Evolutionary conservation across 768 basidiomycete genomes (phyloP).

Genomic region (Lactarius tabidus): DNA sequence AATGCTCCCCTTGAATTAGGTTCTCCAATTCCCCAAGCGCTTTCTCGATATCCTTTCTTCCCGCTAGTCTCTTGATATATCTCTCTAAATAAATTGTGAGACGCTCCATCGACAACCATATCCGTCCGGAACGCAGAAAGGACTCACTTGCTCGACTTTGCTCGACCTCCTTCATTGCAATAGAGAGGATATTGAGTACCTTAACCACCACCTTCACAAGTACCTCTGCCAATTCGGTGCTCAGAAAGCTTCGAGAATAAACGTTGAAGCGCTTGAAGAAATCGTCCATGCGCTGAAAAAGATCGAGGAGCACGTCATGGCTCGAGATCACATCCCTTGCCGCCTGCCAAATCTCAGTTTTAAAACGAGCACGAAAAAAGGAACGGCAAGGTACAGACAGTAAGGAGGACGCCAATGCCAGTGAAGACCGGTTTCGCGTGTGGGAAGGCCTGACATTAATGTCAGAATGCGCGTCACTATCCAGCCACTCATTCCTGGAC

Average conservation of each 20-base stretch:
- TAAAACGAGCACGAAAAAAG: too few species aligned
- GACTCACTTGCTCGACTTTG: neutral
- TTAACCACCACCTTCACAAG: neutral
- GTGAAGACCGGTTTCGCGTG: neutral
- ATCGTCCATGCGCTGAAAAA: neutral
- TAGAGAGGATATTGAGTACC: neutral
- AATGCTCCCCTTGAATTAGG: conserved; percentile 2
- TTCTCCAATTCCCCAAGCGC: neutral
- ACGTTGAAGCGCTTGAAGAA: neutral
- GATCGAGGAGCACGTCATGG: neutral
- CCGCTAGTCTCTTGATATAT: neutral
- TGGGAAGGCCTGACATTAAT: neutral
- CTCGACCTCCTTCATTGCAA: neutral
- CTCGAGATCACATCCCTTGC: too few species aligned
- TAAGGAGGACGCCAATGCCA: neutral
- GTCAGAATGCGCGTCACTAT: neutral
- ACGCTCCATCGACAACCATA: neutral
- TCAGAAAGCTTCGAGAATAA: neutral
- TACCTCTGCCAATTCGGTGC: neutral
- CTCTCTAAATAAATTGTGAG: neutral
- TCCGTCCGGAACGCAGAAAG: too few species aligned
- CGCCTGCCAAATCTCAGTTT: neutral
- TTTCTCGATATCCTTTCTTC: neutral
- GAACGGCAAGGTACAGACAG: neutral
- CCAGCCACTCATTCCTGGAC: neutral